Evolutionary conservation across 805 yeast species (phyloP), one percentile per base, ranked within the genome.

Genomic region (Pichia ethanolica): DNA sequence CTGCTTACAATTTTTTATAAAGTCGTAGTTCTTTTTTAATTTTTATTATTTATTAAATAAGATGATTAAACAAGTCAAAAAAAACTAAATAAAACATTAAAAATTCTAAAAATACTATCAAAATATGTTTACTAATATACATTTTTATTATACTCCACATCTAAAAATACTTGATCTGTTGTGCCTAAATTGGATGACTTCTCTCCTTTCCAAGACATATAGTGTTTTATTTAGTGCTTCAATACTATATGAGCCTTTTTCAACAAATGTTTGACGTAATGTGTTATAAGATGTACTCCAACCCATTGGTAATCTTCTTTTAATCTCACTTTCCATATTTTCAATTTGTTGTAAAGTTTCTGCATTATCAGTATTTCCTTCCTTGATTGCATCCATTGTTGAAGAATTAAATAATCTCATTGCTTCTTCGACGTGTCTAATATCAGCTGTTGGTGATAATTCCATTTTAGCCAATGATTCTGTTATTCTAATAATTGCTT

Each of bases 401-500:
- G 99, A 93, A 0, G 99, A 97, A 53, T 87, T 87, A 68, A 93
- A 93, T 53, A 93, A 71, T 60, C 99, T 72, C 53, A 93, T 87
- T 0, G 98, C 97, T 64, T 93, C 99, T 59, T 88, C 91, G 32
- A 93, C 99, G 63, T 93, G 98, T 55, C 79, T 83, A 59, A 82
- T 93, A 8, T 81, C 77, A 4, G 97, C 98, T 14, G 89, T 75
- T 1, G 97, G 91, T 12, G 84, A 75, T 49, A 93, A 71, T 49
- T 83, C 82, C 51, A 93, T 66, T 66, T 93, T 93, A 7, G 99
- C 99, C 49, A 93, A 71, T 0, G 96, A 79, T 70, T 93, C 99
- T 2, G 97, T 80, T 48, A 93, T 93, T 71, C 99, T 90, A 44
- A 93, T 81, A 59, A 93, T 88, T 38, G 99, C 99, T 69, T 93